Evolutionary conservation across 2,329 filamentous ascomycete species (phyloP), one percentile per base, ranked within the genome.

Genomic region (Endoconidiophora polonica): DNA sequence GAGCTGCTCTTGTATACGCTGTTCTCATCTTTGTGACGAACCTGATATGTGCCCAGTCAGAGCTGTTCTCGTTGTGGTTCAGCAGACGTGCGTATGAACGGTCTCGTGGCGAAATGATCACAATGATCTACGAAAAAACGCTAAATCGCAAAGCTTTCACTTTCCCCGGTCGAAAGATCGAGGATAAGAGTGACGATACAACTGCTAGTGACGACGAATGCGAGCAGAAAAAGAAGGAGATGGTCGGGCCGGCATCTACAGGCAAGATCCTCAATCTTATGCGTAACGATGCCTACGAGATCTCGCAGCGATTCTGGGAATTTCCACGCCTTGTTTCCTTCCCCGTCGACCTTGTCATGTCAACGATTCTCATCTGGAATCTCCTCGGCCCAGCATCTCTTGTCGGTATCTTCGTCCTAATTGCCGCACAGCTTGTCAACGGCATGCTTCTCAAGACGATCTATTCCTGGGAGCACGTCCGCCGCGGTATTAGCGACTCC

Each of bases 251-350:
- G 10, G 86, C 87, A 0, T 86, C 84, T 0, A 90, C 88, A 65
- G 87, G 87, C 5, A 94, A 94, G 60, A 91, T 94, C 47, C 73
- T 94, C 54, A 94, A 94, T 58, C 65, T 94, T 2, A 83, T 94
- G 69, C 79, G 86, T 45, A 79, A 74, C 52, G 85, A 91, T 60
- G 84, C 83, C 0, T 91, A 90, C 59, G 83, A 88, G 60, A 77
- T 90, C 38, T 76, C 85, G 2, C 85, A 90, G 58, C 68, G 83
- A 41, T 91, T 94, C 58, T 94, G 87, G 87, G 87, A 94, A 54
- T 83, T 91, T 48, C 74, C 83, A 2, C 70, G 70, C n/a, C 67
- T 94, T 1, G 67, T 93, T 39, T 80, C 80, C 2, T 84, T 83
- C 54, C 87, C 87, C 0, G 63, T 91, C 14, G 83, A 82, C 53